Conservation (phyloP, 176 grass and related monocot species). For the Juncus inflexus region DNA sequence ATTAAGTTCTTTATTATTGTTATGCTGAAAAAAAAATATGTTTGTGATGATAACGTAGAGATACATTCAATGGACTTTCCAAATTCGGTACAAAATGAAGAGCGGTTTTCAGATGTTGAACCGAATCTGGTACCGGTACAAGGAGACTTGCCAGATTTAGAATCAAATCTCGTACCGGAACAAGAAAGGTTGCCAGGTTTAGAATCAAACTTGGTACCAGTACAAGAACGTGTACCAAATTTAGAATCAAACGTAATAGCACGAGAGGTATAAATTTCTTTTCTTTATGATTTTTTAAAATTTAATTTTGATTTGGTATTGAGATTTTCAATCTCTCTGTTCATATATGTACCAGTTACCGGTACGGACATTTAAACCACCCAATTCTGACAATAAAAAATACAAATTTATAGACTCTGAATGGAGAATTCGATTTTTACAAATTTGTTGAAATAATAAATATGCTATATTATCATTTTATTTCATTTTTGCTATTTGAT, state of each 20-base stretch:
- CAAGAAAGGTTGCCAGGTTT: background rate
- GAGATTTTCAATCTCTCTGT: background rate
- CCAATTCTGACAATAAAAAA: background rate
- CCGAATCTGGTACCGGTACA: background rate
- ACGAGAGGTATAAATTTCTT: slow-evolving; percentile 11
- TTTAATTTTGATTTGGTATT: background rate
- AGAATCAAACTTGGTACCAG: background rate
- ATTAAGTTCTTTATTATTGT: background rate
- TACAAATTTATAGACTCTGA: background rate
- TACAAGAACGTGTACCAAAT: slow-evolving; percentile 12
- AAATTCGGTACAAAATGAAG: background rate
- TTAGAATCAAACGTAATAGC: background rate
- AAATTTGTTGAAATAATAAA: background rate
- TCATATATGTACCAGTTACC: too few relatives aligned
- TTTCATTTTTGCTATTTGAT: background rate
- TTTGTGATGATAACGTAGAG: slow-evolving; percentile 23
- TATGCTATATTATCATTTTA: background rate
- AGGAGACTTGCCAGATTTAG: slow-evolving; percentile 12
- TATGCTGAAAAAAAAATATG: background rate
- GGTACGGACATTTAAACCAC: background rate
- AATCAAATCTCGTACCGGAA: background rate
- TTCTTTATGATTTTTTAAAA: background rate
- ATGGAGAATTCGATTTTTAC: background rate
- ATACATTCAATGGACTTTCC: slow-evolving; percentile 22
- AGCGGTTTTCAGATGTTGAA: too few relatives aligned